These are phyloP conservation scores for Aphelidium insulamus DNA, from an alignment of 371 early-diverging fungal species.

Conservation along the genomic window DNA sequence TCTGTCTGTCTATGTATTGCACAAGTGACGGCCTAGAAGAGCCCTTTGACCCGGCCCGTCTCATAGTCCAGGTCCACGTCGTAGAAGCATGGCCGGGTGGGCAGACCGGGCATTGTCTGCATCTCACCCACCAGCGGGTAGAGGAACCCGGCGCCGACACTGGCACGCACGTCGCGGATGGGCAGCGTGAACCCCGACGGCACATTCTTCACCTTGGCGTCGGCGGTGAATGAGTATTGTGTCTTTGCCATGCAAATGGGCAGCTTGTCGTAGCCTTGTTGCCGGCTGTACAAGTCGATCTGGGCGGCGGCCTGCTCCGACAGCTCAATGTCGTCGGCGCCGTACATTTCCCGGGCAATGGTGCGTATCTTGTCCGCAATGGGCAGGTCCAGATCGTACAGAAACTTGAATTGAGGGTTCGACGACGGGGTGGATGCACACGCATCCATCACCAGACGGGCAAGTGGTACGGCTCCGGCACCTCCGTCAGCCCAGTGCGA, in stretches of 20 bases:
- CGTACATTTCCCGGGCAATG: constrained; percentile 79
- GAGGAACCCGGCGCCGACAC: constrained; percentile 93
- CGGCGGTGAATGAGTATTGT: constrained; percentile 71
- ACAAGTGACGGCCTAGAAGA: constrained; percentile 51
- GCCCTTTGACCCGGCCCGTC: constrained; percentile 54
- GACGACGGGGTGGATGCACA: constrained; percentile 20
- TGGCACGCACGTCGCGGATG: constrained; percentile 76
- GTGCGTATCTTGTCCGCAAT: constrained; percentile 75
- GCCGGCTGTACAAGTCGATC: constrained; percentile 50
- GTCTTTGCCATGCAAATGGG: constrained; percentile 98
- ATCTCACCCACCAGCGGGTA: constrained; percentile 86
- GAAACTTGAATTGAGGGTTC: constrained; percentile 42
- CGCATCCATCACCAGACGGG: constrained; percentile 56
- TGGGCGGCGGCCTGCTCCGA: constrained; percentile 57
- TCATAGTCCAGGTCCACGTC: constrained; percentile 82
- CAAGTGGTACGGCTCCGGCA: constrained; percentile 64
- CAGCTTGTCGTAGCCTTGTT: constrained; percentile 52
- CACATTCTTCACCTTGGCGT: constrained; percentile 71
- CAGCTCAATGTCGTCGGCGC: constrained; percentile 66
- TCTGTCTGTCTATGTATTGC: too few species aligned
- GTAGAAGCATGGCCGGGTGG: constrained; percentile 88
- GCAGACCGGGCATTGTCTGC: constrained; percentile 95
- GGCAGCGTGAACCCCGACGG: constrained; percentile 80
- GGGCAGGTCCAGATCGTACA: constrained; percentile 47
- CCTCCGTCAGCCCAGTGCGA: constrained; percentile 89